Evolutionary conservation across 768 basidiomycete species (phyloP).

Genomic region (Leccinum incarnatum): DNA sequence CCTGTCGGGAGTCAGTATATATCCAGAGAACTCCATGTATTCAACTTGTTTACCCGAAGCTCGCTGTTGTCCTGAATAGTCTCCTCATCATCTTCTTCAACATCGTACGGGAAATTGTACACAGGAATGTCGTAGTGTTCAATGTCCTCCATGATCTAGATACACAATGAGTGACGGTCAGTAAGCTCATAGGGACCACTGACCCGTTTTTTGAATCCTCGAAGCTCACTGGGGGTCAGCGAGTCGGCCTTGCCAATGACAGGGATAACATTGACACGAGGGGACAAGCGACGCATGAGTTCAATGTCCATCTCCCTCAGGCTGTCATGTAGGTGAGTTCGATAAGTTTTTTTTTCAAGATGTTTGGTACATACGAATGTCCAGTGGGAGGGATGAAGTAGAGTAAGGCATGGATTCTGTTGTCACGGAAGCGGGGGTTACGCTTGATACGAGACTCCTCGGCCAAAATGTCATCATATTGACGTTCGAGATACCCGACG

Average conservation of each 20-base stretch:
- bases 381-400: constrained; percentile 99
- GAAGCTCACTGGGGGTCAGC: constrained; percentile 88
- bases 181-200: constrained; percentile 20
- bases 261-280: constrained; percentile 98
- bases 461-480: constrained; percentile 98
- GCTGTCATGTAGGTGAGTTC: constrained; percentile 35
- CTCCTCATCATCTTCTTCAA: constrained; percentile 99
- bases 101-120: constrained; percentile 99
- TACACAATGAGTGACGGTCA: constrained; percentile 1
- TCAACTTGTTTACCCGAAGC: constrained; percentile 62
- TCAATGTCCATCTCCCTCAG: constrained; percentile 99
- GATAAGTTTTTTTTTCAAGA: not conserved
- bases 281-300: constrained; percentile 96
- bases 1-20: constrained; percentile 39
- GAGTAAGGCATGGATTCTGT: constrained; percentile 91
- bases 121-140: constrained; percentile 97
- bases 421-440: constrained; percentile 98
- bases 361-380: constrained; percentile 67
- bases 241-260: constrained; percentile 97
- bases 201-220: constrained; percentile 93
- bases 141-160: constrained; percentile 98
- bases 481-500: constrained; percentile 92
- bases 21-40: not conserved
- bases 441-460: constrained; percentile 99
- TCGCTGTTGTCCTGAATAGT: constrained; percentile 98